These are phyloP conservation scores for Entonaema liquescens DNA, from an alignment of 495 filamentous ascomycete species.

Conservation along the genomic window DNA sequence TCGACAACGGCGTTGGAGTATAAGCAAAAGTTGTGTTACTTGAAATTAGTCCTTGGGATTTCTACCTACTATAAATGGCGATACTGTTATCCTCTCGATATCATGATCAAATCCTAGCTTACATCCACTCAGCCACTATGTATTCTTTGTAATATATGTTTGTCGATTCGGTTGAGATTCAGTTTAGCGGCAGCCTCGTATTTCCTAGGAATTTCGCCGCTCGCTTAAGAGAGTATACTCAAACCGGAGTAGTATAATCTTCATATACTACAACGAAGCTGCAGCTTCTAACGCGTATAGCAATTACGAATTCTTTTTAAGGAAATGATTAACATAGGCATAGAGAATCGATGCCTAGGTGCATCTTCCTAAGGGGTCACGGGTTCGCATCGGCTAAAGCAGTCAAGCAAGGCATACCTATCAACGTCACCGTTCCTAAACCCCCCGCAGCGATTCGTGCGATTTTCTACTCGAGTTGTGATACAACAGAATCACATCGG, in stretches of 20 bases:
- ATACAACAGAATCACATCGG: conserved; percentile 11
- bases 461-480: conserved; percentile 14
- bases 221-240: background rate
- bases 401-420: background rate
- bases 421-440: conserved; percentile 18
- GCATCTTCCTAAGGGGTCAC: background rate
- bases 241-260: background rate
- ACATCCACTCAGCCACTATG: background rate
- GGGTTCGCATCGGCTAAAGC: conserved; percentile 6
- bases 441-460: conserved; percentile 20
- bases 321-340: background rate
- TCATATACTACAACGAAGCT: background rate
- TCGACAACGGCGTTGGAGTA: background rate
- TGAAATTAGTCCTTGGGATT: background rate
- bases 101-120: background rate
- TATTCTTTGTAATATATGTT: background rate
- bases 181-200: background rate
- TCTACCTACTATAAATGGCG: background rate
- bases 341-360: background rate
- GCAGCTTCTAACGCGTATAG: background rate
- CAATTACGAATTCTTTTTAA: background rate
- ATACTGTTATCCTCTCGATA: background rate
- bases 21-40: background rate
- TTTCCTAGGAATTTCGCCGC: background rate
- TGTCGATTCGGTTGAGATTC: background rate